Evolutionary conservation across 2,329 filamentous ascomycete species (phyloP), one percentile per base, ranked within the genome.

Genomic region (Ophiostoma populinum): DNA sequence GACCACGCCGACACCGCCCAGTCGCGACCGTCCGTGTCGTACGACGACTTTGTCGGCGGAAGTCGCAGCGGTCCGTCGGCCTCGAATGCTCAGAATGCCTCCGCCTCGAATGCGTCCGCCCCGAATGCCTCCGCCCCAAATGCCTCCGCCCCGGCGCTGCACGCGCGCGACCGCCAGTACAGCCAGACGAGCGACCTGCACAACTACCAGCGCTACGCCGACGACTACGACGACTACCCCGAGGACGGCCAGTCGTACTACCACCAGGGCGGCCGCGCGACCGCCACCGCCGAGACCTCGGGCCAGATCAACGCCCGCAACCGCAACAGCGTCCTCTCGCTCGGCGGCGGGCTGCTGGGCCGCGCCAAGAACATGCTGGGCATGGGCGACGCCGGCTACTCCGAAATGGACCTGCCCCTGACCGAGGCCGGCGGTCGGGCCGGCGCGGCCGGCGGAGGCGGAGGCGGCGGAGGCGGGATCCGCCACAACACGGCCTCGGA

Each of bases 381-480:
- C 35, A 85, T 93, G 75, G 78, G 73, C 16, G 68, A 43, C 24
- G 8, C 80, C 46, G 70, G 77, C 43, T 95, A 98, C 56, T 94
- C 87, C 22, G 90, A 95, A 58, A 98, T 98, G 90, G 87, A 98
- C 52, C 64, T 98, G 36, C 90, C 90, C 11, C 63, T 98, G 55
- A 95, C 87, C 5, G 83, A 95, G 52, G 61, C 77, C 0, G 57
- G 60, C 17, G 21, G 30, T 12, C 24, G 22, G 32, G 26, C 12
- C 19, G n/a, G 20, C 11, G 8, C 24, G 6, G 15, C 19, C 8
- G 33, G 29, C 2, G 33, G 26, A 1, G 20, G 34, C n/a, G 25
- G 29, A 5, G 62, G 36, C 58, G 59, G 44, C 29, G 35, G 12
- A 17, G 39, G 28, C 39, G 40, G 24, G 25, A 16, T 34, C 40